Evolutionary conservation across 768 basidiomycete genomes (phyloP), one percentile per base, ranked within the genome.

Genomic region (Tremella yokohamensis): DNA sequence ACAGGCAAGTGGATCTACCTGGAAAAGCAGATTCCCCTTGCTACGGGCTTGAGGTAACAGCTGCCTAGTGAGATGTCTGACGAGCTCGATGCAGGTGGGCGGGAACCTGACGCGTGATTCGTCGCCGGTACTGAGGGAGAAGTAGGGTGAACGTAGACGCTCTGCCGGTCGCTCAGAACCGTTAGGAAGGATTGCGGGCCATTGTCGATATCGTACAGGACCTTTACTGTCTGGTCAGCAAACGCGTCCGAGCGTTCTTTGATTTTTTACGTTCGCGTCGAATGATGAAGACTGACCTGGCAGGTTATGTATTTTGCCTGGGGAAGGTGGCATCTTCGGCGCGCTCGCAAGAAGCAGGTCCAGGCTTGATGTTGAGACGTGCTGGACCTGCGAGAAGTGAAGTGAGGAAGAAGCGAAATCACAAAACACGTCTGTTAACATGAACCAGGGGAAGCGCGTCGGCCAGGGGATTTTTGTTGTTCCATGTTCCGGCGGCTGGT

Each of bases 1-100:
- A 8, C 25, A 8, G 37, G 38, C 15, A 26, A 34, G 11, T 18
- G 1, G 11, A 55, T 62, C 49, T 25, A 73, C 72, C 69, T 70
- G 18, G 72, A 68, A 62, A 50, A 70, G 50, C 72, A 73, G 9
- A 73, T 65, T 3, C 72, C 72, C 52, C 65, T 57, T 6, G 61
- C 65, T 3, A 64, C 60, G 50, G 60, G 42, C 42, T 73, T 73
- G 52, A 73, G 50, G 20, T 56, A 63, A 52, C 63, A 65, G 52
- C 65, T 68, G 16, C 68, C 66, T 1, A 34, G 29, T 34, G 29
- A 11, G 29, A 11, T 6, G 69, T 38, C 16, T 45, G 55, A 3
- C 60, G 9, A 8, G 39, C 19, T 52, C 44, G 49, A 40, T 51
- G 40, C 26, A 29, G 8, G 20, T 29, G 20, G 13, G 12, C 7